Evolutionary conservation across 495 filamentous ascomycete genomes (phyloP).

Genomic region (Aspergillus steynii): DNA sequence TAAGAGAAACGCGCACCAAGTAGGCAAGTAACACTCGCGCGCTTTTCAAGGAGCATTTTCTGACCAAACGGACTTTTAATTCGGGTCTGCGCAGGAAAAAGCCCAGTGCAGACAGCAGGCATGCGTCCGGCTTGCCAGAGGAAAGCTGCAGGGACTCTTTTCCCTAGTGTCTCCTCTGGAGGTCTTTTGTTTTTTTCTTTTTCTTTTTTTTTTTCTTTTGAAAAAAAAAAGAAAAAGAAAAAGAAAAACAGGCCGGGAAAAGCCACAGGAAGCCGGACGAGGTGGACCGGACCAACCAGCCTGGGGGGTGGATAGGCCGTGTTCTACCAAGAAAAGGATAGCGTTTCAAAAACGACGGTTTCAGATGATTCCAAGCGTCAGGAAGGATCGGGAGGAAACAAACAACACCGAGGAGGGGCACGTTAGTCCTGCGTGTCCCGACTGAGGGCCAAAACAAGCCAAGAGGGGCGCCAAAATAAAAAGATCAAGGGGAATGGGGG

Average conservation of each 20-base stretch:
- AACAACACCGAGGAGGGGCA: constrained; percentile 19
- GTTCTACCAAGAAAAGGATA: constrained; percentile 24
- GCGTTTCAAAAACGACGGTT: constrained; percentile 29
- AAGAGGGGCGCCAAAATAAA: constrained; percentile 17
- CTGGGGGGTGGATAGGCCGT: constrained; percentile 22
- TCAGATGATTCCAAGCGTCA: constrained; percentile 27
- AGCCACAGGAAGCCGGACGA: constrained; percentile 9
- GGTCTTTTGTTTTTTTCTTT: no score
- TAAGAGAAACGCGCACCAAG: constrained; percentile 12
- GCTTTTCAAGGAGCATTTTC: constrained; percentile 23
- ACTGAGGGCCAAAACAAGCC: constrained; percentile 16
- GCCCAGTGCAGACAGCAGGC: constrained; percentile 21
- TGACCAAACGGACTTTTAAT: constrained; percentile 37
- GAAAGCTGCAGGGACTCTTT: constrained; percentile 43
- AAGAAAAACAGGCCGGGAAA: not conserved
- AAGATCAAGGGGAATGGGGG: not conserved
- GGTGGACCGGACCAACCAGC: constrained; percentile 22
- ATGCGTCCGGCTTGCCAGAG: constrained; percentile 28
- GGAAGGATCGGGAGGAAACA: constrained; percentile 18
- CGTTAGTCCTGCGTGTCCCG: constrained; percentile 15
- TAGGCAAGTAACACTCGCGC: constrained; percentile 23
- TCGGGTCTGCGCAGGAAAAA: constrained; percentile 39
- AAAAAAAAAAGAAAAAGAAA: constrained; percentile 12
- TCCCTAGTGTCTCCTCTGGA: constrained; percentile 14
- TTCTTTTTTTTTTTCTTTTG: constrained; percentile 7